Percentiles rank a stretch among this genome's conserved stretches.
Evolutionary conservation across 2,329 filamentous ascomycete genomes (phyloP).

Genomic region (Sporothrix mexicana): DNA sequence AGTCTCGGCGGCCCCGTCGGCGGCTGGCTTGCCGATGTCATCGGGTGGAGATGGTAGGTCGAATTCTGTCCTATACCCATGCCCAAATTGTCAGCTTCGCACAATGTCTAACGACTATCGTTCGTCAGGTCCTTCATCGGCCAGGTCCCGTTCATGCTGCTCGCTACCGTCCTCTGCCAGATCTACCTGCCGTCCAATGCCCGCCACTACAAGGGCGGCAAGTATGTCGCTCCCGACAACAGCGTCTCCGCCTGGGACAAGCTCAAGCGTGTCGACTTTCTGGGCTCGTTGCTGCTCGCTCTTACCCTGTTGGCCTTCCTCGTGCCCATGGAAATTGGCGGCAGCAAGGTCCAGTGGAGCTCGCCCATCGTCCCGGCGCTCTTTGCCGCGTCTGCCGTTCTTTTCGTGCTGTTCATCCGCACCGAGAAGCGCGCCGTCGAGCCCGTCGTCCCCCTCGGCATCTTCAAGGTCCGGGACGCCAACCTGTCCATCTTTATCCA

Average conservation of each 20-base stretch:
- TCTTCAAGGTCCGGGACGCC: slow-evolving; percentile 59
- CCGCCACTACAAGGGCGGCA: slow-evolving; percentile 33
- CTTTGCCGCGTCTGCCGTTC: slow-evolving; percentile 42
- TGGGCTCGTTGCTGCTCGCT: slow-evolving; percentile 57
- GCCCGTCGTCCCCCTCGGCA: slow-evolving; percentile 63
- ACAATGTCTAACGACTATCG: neutral
- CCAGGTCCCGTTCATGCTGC: slow-evolving; percentile 60
- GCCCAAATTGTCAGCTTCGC: neutral
- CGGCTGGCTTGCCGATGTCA: slow-evolving; percentile 64
- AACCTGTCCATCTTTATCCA: slow-evolving; percentile 60
- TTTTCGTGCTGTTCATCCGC: slow-evolving; percentile 45
- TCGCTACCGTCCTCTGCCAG: slow-evolving; percentile 52
- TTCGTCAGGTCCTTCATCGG: slow-evolving; percentile 59
- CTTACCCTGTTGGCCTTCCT: slow-evolving; percentile 47
- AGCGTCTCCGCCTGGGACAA: slow-evolving; percentile 39
- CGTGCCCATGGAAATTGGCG: slow-evolving; percentile 50
- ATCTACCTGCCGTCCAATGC: slow-evolving; percentile 46
- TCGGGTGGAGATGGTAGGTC: slow-evolving; percentile 70
- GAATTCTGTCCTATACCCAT: neutral
- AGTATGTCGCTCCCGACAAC: slow-evolving; percentile 37
- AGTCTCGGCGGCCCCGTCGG: slow-evolving; percentile 62
- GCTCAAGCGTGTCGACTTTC: slow-evolving; percentile 63
- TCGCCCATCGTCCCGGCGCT: slow-evolving; percentile 46
- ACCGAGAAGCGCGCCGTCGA: slow-evolving; percentile 53
- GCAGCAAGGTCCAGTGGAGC: slow-evolving; percentile 48